Evolutionary conservation across 2,329 filamentous ascomycete genomes (phyloP), one percentile per base, ranked within the genome.

Genomic region (Leptosphaerulina australis): DNA sequence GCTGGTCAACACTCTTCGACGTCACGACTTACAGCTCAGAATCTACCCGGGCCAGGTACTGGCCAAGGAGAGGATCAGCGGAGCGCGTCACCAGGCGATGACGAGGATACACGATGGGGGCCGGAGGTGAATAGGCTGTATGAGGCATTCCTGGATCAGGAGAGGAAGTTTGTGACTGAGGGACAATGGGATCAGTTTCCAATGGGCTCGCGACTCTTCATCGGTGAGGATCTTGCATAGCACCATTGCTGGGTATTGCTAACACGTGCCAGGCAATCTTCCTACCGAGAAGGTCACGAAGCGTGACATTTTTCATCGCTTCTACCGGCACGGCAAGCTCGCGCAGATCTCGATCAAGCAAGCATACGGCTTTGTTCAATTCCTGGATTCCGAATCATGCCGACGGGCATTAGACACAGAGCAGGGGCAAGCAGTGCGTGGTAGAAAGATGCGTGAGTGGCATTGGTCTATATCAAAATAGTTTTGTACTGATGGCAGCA

Each of bases 331-430:
- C 69, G 94, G 94, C 44, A 87, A 87, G 54, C 79, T 99, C 36
- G 93, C 92, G 2, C 94, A 99, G 70, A 94, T 97, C 53, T 96
- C 91, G 0, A 90, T 97, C 63, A 97, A 97, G 73, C 91, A 94
- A 59, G 92, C 92, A 1, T 97, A 96, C 73, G 94, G 94, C 1
- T 99, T 97, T 69, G 91, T 97, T 26, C 94, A 97, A 70, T 99
- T 95, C 60, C 82, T 96, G 59, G 87, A 90, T 22, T 77, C 86
- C 3, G 79, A 82, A 2, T 87, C 93, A 66, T 96, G 91, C 58
- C 79, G 83, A 48, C 79, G 81, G 35, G 93, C 93, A 4, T 81
- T 97, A 62, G 80, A 88, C 26, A 81, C 81, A 26, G 85, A 97
- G 54, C 90, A 97, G 73, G 91, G 90, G 8, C 83, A 85, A 30